Evolutionary conservation across 1,139 yeast species (phyloP), one percentile per base, ranked within the genome.

Genomic region (Magnusiomyces magnusii): DNA sequence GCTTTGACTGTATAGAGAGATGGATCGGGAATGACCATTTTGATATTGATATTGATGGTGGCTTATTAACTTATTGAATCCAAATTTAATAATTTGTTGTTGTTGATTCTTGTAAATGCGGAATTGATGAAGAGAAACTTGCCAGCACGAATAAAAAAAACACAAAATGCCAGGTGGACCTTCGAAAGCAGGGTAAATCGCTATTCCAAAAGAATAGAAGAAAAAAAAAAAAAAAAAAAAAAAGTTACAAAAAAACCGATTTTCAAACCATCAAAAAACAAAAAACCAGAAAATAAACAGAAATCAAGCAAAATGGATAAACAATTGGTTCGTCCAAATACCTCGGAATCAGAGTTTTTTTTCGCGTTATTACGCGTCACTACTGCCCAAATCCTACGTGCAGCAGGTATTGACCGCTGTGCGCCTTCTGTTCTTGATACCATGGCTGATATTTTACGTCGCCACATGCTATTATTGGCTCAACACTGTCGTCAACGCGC

Each of bases 1-100:
- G 96, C 92, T 53, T 86, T 80, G 56, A 91, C 82, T 15, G 97
- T 79, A 75, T 92, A 90, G 63, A 91, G 79, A 53, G 68, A 17
- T 17, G 39, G 39, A 28, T 50, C 53, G 7, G 39, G 39, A 19
- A 50, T 19, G 2, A 28, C 60, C 61, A 62, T 60, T 47, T 61
- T 57, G 64, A 58, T 57, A 53, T 25, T 44, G n/a, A n/a, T 13
- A 10, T n/a, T 7, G 47, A 41, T 17, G 9, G 10, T 15, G 21
- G 47, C 5, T n/a, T 9, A 41, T 41, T 9, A 5, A 17, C 7
- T 10, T 41, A 15, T 13, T n/a, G 47, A 10, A 19, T 13, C 5
- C 19, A 13, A 10, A 10, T n/a, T 5, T 13, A 9, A 41, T 10
- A 5, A 41, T 7, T 41, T 10, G 47, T 41, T 15, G 47, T 5